These are phyloP conservation scores for Candida freyschussii DNA, from an alignment of 1,139 yeast genomes.

Conservation along the genomic window DNA sequence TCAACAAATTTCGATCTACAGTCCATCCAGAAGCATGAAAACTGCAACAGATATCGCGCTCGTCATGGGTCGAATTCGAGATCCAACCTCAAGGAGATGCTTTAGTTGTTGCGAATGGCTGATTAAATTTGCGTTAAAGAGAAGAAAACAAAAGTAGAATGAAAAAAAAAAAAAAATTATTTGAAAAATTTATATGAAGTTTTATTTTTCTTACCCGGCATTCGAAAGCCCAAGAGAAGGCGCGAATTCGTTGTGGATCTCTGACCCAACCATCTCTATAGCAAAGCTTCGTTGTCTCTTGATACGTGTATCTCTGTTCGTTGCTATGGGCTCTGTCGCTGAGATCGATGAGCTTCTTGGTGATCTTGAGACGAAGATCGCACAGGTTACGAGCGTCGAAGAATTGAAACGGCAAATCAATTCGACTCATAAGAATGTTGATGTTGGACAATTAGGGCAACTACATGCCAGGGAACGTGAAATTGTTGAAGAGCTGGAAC, in stretches of 20 bases:
- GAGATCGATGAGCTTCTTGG: slow-evolving; percentile 11
- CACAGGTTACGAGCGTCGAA: slow-evolving; percentile 7
- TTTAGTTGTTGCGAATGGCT: slow-evolving; percentile 57
- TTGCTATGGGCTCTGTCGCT: no score
- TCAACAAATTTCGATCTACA: slow-evolving; percentile 59
- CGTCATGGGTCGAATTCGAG: slow-evolving; percentile 77
- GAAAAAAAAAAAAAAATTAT: not conserved
- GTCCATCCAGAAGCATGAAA: slow-evolving; percentile 38
- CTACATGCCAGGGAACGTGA: slow-evolving; percentile 18
- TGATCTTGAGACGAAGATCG: slow-evolving; percentile 11
- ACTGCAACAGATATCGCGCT: slow-evolving; percentile 45
- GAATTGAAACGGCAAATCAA: slow-evolving; percentile 7
- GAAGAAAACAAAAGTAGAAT: slow-evolving; percentile 8
- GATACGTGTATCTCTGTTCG: no score
- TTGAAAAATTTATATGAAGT: slow-evolving; percentile 4
- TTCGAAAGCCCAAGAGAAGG: not conserved
- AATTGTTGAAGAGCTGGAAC: slow-evolving; percentile 15
- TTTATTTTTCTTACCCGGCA: no score
- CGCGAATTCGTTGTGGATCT: no score
- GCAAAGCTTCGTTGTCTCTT: no score
- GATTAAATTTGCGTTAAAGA: slow-evolving; percentile 62
- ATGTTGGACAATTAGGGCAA: slow-evolving; percentile 14
- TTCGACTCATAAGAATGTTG: no score
- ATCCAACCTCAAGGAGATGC: slow-evolving; percentile 77
- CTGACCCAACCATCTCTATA: no score